Evolutionary conservation across 1,284 basidiomycete genomes (phyloP).

Genomic region (Microbotryomycetes sp.): DNA sequence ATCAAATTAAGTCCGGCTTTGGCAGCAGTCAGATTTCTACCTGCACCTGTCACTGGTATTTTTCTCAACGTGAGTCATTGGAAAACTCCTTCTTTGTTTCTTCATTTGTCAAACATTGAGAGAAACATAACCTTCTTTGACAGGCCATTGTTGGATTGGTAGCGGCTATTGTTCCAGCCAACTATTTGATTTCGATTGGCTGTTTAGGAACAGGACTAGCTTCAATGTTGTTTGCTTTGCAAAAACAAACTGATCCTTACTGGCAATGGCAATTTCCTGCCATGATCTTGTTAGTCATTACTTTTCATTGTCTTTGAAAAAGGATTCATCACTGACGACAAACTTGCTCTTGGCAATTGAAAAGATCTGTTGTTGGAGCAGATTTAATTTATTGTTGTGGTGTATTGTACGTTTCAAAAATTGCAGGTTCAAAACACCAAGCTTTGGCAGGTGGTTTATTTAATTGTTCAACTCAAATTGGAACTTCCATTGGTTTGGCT

Average conservation of each 20-base stretch:
- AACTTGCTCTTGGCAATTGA: constrained; percentile 16
- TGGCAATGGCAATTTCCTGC: constrained; percentile 78
- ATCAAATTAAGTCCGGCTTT: constrained; percentile 52
- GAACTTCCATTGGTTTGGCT: constrained; percentile 16
- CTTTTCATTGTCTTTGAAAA: background rate
- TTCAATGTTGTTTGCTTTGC: constrained; percentile 65
- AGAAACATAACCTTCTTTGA: no score
- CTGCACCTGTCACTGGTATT: constrained; percentile 51
- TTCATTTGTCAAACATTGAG: no score
- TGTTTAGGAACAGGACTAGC: constrained; percentile 54
- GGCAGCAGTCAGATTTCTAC: constrained; percentile 69
- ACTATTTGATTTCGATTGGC: constrained; percentile 37
- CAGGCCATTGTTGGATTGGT: constrained; percentile 23
- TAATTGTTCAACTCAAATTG: constrained; percentile 21
- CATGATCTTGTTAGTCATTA: constrained; percentile 49
- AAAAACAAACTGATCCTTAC: constrained; percentile 56
- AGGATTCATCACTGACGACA: constrained; percentile 8
- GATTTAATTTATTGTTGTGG: constrained; percentile 2
- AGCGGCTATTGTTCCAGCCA: constrained; percentile 35
- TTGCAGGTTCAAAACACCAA: constrained; percentile 25
- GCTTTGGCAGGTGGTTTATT: constrained; percentile 28
- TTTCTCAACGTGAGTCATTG: constrained; percentile 35
- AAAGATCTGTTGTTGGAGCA: background rate
- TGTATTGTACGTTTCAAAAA: constrained; percentile 29
- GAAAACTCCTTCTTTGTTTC: background rate